A percentile compares a stretch with the other conserved stretches of the same genome.
phyloP scores from a whole-genome alignment of 73 alveolate genomes.

The Symbiodinium pilosum region DNA sequence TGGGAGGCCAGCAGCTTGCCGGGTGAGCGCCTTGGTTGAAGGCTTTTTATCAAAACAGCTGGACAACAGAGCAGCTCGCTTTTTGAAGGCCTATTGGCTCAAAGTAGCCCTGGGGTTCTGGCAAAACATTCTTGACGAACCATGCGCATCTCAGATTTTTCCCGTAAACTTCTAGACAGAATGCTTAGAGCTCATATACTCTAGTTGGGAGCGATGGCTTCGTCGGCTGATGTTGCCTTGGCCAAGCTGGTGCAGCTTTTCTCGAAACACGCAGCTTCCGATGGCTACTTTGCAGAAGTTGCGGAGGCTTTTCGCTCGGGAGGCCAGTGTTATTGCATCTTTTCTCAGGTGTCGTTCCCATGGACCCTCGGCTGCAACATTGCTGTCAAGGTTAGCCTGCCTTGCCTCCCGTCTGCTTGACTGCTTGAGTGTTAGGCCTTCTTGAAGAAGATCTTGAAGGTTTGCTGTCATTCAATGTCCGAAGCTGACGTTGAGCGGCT shows the following conservation, averaged over 20 bases:
- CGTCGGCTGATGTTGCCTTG: neutral
- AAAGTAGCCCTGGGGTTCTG: too few relatives aligned
- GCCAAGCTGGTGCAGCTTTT: conserved; percentile 54
- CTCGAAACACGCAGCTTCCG: neutral
- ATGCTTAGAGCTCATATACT: too few relatives aligned
- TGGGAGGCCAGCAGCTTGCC: neutral
- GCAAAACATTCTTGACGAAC: too few relatives aligned
- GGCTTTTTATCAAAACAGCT: too few relatives aligned
- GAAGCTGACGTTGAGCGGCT: conserved; percentile 18
- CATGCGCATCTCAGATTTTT: too few relatives aligned
- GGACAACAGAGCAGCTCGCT: too few relatives aligned
- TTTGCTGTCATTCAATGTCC: conserved; percentile 38
- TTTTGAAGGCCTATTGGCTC: too few relatives aligned
- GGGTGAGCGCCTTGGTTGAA: neutral
- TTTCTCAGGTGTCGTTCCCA: neutral
- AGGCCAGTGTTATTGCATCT: neutral
- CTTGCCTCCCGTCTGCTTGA: neutral
- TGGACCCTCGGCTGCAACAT: neutral
- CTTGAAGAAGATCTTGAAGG: conserved; percentile 10
- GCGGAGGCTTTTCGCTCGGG: neutral
- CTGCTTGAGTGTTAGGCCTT: neutral
- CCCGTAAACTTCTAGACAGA: too few relatives aligned
- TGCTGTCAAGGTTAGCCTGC: too few relatives aligned
- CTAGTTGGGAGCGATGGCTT: neutral
- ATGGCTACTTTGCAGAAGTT: neutral